Percentiles rank a stretch among this genome's conserved stretches.
These are phyloP conservation scores for Malbranchea zuffiana DNA, from an alignment of 2,329 filamentous ascomycete genomes.

Conservation along the genomic window DNA sequence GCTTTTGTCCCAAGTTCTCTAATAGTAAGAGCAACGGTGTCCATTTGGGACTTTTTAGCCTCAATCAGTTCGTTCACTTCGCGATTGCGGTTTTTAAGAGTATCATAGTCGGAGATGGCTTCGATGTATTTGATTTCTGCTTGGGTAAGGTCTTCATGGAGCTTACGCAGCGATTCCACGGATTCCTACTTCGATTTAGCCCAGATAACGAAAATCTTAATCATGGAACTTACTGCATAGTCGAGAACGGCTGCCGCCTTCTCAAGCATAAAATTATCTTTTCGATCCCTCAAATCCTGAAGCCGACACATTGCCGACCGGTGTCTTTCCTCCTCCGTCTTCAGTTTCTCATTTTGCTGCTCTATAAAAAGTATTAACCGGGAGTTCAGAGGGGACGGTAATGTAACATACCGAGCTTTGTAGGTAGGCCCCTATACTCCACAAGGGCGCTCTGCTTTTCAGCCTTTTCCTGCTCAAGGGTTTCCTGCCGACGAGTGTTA, in stretches of 20 bases:
- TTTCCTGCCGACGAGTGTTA: slow-evolving; percentile 18
- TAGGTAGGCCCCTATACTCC: slow-evolving; percentile 56
- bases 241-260: slow-evolving; percentile 47
- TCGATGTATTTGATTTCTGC: slow-evolving; percentile 63
- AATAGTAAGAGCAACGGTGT: slow-evolving; percentile 17
- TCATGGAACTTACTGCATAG: slow-evolving; percentile 40
- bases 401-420: slow-evolving; percentile 55
- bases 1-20: slow-evolving; percentile 10
- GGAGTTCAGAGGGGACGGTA: too few relatives aligned
- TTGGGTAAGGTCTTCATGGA: slow-evolving; percentile 56
- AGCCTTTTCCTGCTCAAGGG: slow-evolving; percentile 49
- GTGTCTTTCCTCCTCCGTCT: slow-evolving; percentile 30
- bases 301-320: slow-evolving; percentile 40
- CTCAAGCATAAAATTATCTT: slow-evolving; percentile 46
- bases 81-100: slow-evolving; percentile 55
- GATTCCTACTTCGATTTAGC: slow-evolving; percentile 36
- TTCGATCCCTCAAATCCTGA: slow-evolving; percentile 41
- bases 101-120: slow-evolving; percentile 65
- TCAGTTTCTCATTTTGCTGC: slow-evolving; percentile 38
- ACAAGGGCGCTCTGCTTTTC: slow-evolving; percentile 55
- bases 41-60: slow-evolving; percentile 24
- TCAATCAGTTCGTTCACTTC: slow-evolving; percentile 44
- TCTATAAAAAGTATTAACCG: too few relatives aligned
- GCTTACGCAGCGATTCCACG: slow-evolving; percentile 51
- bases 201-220: neutral